Conservation (phyloP, 371 early-diverging fungal genomes). For the Batrachochytrium dendrobatidis region DNA sequence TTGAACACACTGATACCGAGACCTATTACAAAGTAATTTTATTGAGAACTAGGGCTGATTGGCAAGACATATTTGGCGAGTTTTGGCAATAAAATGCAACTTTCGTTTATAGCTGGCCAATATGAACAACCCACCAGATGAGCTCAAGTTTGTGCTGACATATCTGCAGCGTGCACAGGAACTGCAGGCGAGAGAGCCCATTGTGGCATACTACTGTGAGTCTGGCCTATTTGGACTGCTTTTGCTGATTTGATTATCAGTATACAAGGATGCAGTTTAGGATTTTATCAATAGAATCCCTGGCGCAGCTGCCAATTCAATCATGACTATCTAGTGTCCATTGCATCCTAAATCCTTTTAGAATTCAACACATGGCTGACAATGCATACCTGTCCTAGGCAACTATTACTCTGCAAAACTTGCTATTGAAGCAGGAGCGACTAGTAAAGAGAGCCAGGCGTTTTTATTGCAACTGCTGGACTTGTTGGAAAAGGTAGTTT, state of each 20-base stretch:
- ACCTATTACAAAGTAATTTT: too few relatives aligned
- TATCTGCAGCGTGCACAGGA: slow-evolving; percentile 79
- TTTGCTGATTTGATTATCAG: too few relatives aligned
- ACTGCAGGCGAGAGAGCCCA: slow-evolving; percentile 65
- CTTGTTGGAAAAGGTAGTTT: slow-evolving; percentile 65
- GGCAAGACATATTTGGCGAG: too few relatives aligned
- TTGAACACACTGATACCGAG: too few relatives aligned
- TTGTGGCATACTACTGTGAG: slow-evolving; percentile 86
- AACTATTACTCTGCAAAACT: slow-evolving; percentile 82
- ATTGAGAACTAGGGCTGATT: too few relatives aligned
- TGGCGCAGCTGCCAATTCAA: too few relatives aligned
- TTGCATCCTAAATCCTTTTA: neutral
- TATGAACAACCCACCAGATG: slow-evolving; percentile 63
- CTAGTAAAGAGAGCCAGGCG: slow-evolving; percentile 49
- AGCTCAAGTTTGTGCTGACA: slow-evolving; percentile 66
- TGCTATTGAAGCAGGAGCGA: slow-evolving; percentile 58
- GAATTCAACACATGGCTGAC: neutral
- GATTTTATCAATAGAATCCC: too few relatives aligned
- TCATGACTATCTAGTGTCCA: too few relatives aligned
- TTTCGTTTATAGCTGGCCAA: too few relatives aligned
- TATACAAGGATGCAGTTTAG: too few relatives aligned
- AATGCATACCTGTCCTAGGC: slow-evolving; percentile 35
- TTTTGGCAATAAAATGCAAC: too few relatives aligned
- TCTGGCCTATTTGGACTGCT: neutral
- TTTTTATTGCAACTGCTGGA: slow-evolving; percentile 66